Conservation (phyloP, 441 rosid species). For the Syzygium syzygioides region DNA sequence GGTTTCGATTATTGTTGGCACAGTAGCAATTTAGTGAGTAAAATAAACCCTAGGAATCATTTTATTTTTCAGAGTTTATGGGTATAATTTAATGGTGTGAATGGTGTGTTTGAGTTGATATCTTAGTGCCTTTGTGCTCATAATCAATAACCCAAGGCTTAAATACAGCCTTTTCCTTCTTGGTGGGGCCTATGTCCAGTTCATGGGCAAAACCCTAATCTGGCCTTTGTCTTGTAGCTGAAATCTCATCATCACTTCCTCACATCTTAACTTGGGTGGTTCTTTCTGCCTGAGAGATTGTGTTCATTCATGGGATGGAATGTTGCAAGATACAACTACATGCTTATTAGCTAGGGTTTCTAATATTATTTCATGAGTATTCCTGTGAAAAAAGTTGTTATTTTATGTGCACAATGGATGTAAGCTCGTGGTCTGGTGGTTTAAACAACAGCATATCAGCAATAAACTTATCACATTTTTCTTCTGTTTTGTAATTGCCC, state of each 20-base stretch:
- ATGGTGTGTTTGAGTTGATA: background rate
- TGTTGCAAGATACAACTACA: background rate
- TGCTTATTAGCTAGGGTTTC: slow-evolving; percentile 45
- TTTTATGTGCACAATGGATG: slow-evolving; percentile 49
- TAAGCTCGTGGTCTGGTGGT: background rate
- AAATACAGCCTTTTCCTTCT: background rate
- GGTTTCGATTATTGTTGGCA: background rate
- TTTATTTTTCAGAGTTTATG: background rate
- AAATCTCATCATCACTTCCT: slow-evolving; percentile 16
- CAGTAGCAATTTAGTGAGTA: background rate
- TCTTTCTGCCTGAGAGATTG: background rate
- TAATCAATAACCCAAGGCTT: background rate
- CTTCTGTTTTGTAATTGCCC: background rate
- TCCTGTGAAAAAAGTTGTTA: slow-evolving; percentile 19
- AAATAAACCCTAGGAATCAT: background rate
- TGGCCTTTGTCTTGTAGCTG: slow-evolving; percentile 11
- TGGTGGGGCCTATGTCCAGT: background rate
- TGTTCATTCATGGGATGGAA: background rate
- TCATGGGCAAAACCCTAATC: slow-evolving; percentile 53
- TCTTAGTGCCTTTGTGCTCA: slow-evolving; percentile 8
- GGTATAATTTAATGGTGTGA: background rate
- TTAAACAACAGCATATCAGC: background rate
- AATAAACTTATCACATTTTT: background rate
- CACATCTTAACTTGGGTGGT: slow-evolving; percentile 11
- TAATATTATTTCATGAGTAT: slow-evolving; percentile 10